A percentile compares a stretch with the other conserved stretches of the same genome.
Evolutionary conservation across 805 yeast genomes (phyloP).

Genomic region (Ogataea chonburiensis): DNA sequence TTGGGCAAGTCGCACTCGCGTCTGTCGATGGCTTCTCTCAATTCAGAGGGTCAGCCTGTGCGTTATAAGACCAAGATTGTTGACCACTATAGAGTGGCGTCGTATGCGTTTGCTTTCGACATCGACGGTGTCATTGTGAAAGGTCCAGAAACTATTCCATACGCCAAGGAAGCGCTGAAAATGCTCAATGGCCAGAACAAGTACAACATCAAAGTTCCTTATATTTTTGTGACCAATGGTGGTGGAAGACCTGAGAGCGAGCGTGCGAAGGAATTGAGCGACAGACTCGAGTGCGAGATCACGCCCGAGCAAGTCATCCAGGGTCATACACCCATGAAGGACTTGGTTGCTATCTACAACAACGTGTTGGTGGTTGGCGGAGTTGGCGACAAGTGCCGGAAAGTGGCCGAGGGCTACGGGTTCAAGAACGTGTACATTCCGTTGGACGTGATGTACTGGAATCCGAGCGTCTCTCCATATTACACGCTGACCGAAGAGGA

Average conservation of each 20-base stretch:
- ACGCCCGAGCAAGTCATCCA: conserved; percentile 81
- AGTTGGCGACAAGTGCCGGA: conserved; percentile 77
- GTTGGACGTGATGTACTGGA: conserved; percentile 79
- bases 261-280: conserved; percentile 68
- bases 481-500: conserved; percentile 77
- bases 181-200: conserved; percentile 75
- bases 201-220: conserved; percentile 77
- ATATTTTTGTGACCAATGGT: conserved; percentile 86
- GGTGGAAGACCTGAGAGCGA: conserved; percentile 83
- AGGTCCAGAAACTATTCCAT: conserved; percentile 82
- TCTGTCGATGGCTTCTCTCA: conserved; percentile 27
- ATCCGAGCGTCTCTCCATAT: conserved; percentile 83
- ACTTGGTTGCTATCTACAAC: conserved; percentile 62
- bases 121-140: conserved; percentile 88
- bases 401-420: conserved; percentile 82
- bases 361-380: conserved; percentile 89
- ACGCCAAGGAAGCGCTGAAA: conserved; percentile 70
- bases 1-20: conserved; percentile 26
- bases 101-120: conserved; percentile 89
- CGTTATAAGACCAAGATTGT: conserved; percentile 52
- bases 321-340: conserved; percentile 93
- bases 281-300: conserved; percentile 57
- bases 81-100: conserved; percentile 72
- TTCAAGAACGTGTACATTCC: conserved; percentile 82
- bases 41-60: conserved; percentile 32